Conservation (phyloP, 1,139 yeast species). For the Debaryomyces coudertii region DNA sequence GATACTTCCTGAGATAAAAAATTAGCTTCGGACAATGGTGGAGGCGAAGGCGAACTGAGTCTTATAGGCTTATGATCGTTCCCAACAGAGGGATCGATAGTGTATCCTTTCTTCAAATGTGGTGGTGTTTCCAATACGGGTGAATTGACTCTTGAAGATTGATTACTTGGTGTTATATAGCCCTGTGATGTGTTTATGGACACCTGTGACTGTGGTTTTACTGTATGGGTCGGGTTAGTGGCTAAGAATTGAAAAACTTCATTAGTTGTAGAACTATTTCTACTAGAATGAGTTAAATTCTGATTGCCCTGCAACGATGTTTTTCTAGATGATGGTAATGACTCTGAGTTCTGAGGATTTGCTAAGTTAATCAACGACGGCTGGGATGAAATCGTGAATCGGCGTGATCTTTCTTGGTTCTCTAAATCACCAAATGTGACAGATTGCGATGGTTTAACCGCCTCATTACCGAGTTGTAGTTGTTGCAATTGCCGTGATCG, state of each 20-base stretch:
- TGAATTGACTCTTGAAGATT: conserved; percentile 18
- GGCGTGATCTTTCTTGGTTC: conserved; percentile 40
- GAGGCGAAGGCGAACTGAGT: conserved; percentile 19
- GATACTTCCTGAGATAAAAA: conserved; percentile 1
- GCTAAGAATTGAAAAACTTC: conserved; percentile 10
- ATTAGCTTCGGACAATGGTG: conserved; percentile 13
- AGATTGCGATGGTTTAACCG: conserved; percentile 21
- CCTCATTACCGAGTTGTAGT: conserved; percentile 2
- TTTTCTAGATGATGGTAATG: conserved; percentile 10
- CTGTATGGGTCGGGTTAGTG: not conserved
- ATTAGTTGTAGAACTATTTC: conserved; percentile 18
- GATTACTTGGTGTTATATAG: conserved; percentile 10
- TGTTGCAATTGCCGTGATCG: conserved; percentile 1
- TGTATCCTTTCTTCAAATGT: conserved; percentile 5
- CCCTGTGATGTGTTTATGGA: conserved; percentile 9
- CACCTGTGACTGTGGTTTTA: not conserved
- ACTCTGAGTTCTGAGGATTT: conserved; percentile 11
- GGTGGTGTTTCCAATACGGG: conserved; percentile 15
- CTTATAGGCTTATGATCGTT: not conserved
- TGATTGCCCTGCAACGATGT: conserved; percentile 7
- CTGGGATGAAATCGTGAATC: conserved; percentile 52
- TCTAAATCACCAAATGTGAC: conserved; percentile 48
- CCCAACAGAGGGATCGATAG: not conserved
- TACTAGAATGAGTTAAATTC: conserved; percentile 12
- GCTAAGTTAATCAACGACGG: conserved; percentile 36